Evolutionary conservation across 2,329 filamentous ascomycete species (phyloP).

Genomic region (Cephalotrichum gorgonifer): DNA sequence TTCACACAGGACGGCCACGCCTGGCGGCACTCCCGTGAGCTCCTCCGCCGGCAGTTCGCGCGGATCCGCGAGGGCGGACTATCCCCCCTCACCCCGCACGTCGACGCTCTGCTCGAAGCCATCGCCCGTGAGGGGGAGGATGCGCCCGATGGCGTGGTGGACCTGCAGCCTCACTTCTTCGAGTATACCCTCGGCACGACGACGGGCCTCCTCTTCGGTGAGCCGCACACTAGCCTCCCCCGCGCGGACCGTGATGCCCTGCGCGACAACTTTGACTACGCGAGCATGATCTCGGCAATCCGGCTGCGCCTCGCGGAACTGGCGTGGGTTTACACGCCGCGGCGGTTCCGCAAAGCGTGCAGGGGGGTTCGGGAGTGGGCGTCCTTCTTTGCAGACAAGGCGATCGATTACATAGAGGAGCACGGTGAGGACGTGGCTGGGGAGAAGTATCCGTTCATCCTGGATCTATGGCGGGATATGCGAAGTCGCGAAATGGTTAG

Average conservation of each 20-base stretch:
- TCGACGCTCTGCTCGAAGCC: background rate
- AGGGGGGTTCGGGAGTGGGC: slow-evolving; percentile 3
- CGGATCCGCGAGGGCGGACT: background rate
- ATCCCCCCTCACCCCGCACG: background rate
- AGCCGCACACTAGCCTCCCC: slow-evolving; percentile 29
- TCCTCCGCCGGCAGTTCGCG: slow-evolving; percentile 5
- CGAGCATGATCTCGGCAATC: slow-evolving; percentile 22
- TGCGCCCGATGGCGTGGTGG: slow-evolving; percentile 16
- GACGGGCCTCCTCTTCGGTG: slow-evolving; percentile 52
- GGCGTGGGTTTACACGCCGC: slow-evolving; percentile 10
- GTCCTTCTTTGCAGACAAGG: slow-evolving; percentile 7
- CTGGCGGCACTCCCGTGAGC: slow-evolving; percentile 5
- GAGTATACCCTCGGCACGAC: slow-evolving; percentile 35
- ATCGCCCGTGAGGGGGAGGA: background rate
- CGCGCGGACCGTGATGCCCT: slow-evolving; percentile 20
- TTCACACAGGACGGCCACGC: slow-evolving; percentile 5
- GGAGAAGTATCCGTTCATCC: background rate
- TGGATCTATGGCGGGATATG: slow-evolving; percentile 2
- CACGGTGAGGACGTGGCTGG: background rate
- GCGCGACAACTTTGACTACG: slow-evolving; percentile 21
- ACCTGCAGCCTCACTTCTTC: slow-evolving; percentile 37
- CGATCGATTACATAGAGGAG: background rate
- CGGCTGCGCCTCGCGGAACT: slow-evolving; percentile 20
- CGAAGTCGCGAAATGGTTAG: slow-evolving; percentile 8
- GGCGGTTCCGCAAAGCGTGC: slow-evolving; percentile 7